Conservation (phyloP, 768 basidiomycete genomes). For the Russula brevipes region DNA sequence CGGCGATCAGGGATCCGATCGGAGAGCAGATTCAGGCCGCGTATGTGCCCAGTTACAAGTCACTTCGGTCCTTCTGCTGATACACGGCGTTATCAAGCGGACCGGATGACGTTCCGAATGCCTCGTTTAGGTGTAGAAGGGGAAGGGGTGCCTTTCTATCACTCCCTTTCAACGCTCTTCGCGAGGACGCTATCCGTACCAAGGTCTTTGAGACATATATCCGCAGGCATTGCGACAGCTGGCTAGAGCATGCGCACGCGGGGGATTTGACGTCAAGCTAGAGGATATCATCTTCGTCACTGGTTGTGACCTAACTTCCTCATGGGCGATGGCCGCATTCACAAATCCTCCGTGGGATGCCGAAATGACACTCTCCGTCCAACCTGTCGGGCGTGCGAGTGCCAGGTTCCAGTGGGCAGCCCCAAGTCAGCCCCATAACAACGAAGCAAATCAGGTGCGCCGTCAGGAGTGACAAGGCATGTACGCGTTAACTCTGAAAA, state of each 20-base stretch:
- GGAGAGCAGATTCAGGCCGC: conserved; percentile 1
- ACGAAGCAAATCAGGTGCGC: not conserved
- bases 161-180: conserved; percentile 9
- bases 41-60: conserved; percentile 2
- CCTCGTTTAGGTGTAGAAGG: conserved; percentile 8
- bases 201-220: conserved; percentile 21
- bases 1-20: not conserved
- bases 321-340: conserved; percentile 25
- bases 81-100: not conserved
- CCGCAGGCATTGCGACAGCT: conserved; percentile 21
- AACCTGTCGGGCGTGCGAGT: not conserved
- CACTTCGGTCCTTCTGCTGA: not conserved
- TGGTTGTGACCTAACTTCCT: conserved; percentile 20
- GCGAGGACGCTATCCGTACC: conserved; percentile 15
- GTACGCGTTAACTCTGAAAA: not conserved
- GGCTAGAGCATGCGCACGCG: conserved; percentile 4
- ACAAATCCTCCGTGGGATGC: conserved; percentile 4
- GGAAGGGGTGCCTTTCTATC: conserved; percentile 16
- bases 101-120: conserved; percentile 1
- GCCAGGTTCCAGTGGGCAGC: conserved; percentile 8
- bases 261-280: conserved; percentile 7
- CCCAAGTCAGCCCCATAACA: conserved; percentile 10
- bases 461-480: not conserved
- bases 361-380: conserved; percentile 2
- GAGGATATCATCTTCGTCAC: conserved; percentile 25